A percentile compares a stretch with the other conserved stretches of the same genome.
Evolutionary conservation across 2,329 filamentous ascomycete species (phyloP).

Genomic region (Aspergillus spinulosporus): DNA sequence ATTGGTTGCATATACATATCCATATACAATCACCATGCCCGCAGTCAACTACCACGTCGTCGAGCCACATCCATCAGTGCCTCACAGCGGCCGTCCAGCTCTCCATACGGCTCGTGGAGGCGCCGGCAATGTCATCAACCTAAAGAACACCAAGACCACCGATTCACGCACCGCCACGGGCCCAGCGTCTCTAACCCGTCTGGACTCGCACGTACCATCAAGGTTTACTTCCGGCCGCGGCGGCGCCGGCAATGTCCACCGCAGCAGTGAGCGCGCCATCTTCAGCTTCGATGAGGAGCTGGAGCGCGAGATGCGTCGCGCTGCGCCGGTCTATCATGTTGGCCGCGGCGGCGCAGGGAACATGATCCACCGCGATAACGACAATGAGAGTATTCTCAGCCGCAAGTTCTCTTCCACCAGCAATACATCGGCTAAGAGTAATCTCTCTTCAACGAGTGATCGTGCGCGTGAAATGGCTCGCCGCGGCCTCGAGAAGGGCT

Average conservation of each 20-base stretch:
- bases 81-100: slow-evolving; percentile 49
- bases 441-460: slow-evolving; percentile 38
- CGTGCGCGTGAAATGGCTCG: slow-evolving; percentile 38
- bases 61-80: slow-evolving; percentile 62
- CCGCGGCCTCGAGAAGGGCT: slow-evolving; percentile 41
- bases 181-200: slow-evolving; percentile 52
- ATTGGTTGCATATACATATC: too few relatives aligned
- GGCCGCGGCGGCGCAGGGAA: slow-evolving; percentile 64
- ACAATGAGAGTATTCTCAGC: slow-evolving; percentile 30
- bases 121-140: slow-evolving; percentile 58
- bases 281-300: slow-evolving; percentile 69
- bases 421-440: slow-evolving; percentile 38
- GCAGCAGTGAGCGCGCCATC: slow-evolving; percentile 57
- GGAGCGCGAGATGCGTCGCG: slow-evolving; percentile 56
- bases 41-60: slow-evolving; percentile 54
- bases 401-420: slow-evolving; percentile 41
- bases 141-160: slow-evolving; percentile 55
- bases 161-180: slow-evolving; percentile 45
- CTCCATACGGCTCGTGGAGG: slow-evolving; percentile 58
- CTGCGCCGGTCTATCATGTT: slow-evolving; percentile 64
- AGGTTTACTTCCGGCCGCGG: slow-evolving; percentile 53
- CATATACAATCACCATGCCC: slow-evolving; percentile 28
- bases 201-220: slow-evolving; percentile 46
- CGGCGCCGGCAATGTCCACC: slow-evolving; percentile 58
- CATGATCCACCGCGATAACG: slow-evolving; percentile 36